phyloP scores from a whole-genome alignment of 805 yeast species.

The Yamadazyma philogaea region DNA sequence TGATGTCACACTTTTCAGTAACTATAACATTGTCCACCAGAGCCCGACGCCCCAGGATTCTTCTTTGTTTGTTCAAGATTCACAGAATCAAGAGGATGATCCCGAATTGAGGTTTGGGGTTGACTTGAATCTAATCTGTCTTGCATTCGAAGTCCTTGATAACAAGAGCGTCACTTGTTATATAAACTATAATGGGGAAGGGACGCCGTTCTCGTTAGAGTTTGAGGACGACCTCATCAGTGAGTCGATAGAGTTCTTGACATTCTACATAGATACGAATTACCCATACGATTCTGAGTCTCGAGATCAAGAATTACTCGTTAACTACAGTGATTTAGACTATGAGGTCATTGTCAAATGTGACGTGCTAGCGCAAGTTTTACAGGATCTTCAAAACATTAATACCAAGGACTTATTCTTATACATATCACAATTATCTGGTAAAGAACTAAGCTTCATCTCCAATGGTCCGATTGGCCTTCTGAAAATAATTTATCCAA shows the following conservation, averaged over 20 bases:
- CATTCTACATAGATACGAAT: slow-evolving; percentile 30
- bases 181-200: slow-evolving; percentile 37
- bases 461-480: slow-evolving; percentile 74
- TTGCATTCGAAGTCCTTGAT: slow-evolving; percentile 34
- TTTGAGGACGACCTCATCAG: slow-evolving; percentile 40
- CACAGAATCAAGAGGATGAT: not conserved
- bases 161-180: slow-evolving; percentile 32
- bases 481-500: slow-evolving; percentile 65
- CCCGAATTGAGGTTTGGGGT: slow-evolving; percentile 26
- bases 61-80: slow-evolving; percentile 3
- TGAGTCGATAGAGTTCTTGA: slow-evolving; percentile 41
- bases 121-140: slow-evolving; percentile 33
- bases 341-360: slow-evolving; percentile 38
- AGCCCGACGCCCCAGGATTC: not conserved
- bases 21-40: slow-evolving; percentile 20
- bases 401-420: slow-evolving; percentile 35
- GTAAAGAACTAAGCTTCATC: slow-evolving; percentile 50
- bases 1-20: slow-evolving; percentile 36
- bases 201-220: slow-evolving; percentile 36
- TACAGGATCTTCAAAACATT: slow-evolving; percentile 36
- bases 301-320: slow-evolving; percentile 16
- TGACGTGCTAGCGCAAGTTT: slow-evolving; percentile 33
- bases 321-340: slow-evolving; percentile 30
- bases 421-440: slow-evolving; percentile 23
- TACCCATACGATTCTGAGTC: slow-evolving; percentile 25